These are phyloP conservation scores for Fusarium heterosporum DNA, from an alignment of 2,329 filamentous ascomycete genomes.

Conservation along the genomic window DNA sequence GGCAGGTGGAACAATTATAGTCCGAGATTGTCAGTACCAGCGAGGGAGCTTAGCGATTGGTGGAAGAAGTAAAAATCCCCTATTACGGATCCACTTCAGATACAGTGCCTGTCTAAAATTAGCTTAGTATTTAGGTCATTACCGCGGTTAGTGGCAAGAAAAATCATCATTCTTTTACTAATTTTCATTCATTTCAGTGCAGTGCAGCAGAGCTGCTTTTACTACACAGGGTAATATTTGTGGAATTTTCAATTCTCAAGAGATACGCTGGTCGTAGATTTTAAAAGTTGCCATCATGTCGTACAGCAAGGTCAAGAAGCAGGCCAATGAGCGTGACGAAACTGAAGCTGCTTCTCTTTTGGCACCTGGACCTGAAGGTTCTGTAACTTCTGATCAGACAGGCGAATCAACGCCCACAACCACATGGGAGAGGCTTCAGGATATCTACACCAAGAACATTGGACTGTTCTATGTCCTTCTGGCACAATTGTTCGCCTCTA, in stretches of 20 bases:
- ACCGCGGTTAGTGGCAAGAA: not conserved
- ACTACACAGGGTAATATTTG: not conserved
- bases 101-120: not conserved
- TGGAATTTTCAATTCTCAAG: rapidly evolving
- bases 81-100: not conserved
- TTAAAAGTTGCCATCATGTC: constrained; percentile 2
- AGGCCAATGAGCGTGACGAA: not conserved
- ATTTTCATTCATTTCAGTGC: not conserved
- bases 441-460: constrained; percentile 62
- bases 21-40: constrained; percentile 3
- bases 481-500: constrained; percentile 56
- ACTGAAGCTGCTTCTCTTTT: constrained; percentile 6
- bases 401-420: no score
- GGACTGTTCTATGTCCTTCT: constrained; percentile 56
- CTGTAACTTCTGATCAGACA: not conserved
- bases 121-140: constrained; percentile 12
- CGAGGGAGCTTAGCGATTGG: not conserved
- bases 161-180: constrained; percentile 1
- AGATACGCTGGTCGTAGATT: not conserved
- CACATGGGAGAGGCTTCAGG: constrained; percentile 22
- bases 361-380: not conserved
- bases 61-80: constrained; percentile 5
- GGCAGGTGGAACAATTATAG: not conserved
- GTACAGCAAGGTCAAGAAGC: constrained; percentile 7
- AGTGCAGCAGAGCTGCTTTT: not conserved